A percentile compares a stretch with the other conserved stretches of the same genome.
Conservation (phyloP, 805 yeast species). For the Limtongozyma cylindracea region DNA sequence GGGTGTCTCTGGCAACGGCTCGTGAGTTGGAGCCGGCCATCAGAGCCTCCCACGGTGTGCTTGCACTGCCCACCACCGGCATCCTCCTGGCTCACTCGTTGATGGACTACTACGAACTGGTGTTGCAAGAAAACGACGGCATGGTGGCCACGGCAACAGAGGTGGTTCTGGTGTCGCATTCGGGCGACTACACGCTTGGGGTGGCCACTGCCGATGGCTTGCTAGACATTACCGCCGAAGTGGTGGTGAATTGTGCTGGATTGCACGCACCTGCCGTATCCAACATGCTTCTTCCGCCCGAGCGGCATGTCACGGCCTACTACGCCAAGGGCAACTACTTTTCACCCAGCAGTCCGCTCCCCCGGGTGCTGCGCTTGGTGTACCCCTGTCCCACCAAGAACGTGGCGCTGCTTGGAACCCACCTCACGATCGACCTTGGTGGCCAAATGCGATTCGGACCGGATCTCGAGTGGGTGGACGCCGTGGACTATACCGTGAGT, state of each 20-base stretch:
- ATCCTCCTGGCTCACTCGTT: slow-evolving; percentile 63
- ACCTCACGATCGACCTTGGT: slow-evolving; percentile 60
- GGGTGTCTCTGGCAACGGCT: slow-evolving; percentile 20
- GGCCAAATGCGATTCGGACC: slow-evolving; percentile 75
- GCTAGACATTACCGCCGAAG: slow-evolving; percentile 21
- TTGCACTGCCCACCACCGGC: slow-evolving; percentile 66
- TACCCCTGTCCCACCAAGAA: slow-evolving; percentile 59
- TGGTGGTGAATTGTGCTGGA: slow-evolving; percentile 62
- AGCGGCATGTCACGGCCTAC: slow-evolving; percentile 26
- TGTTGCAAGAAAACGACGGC: slow-evolving; percentile 31
- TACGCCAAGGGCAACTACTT: slow-evolving; percentile 79
- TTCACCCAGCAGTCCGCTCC: slow-evolving; percentile 17
- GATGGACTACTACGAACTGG: slow-evolving; percentile 28
- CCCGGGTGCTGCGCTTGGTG: slow-evolving; percentile 9
- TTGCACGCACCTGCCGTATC: slow-evolving; percentile 47
- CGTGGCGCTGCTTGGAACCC: slow-evolving; percentile 67
- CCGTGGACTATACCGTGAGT: slow-evolving; percentile 21
- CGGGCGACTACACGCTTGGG: slow-evolving; percentile 8
- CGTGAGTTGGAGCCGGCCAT: slow-evolving; percentile 23
- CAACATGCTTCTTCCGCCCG: slow-evolving; percentile 39
- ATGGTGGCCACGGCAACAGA: slow-evolving; percentile 38
- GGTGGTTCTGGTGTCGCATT: slow-evolving; percentile 15
- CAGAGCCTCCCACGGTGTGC: slow-evolving; percentile 28
- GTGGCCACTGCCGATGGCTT: slow-evolving; percentile 6
- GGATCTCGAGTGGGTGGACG: slow-evolving; percentile 53